Percentiles rank a stretch among this genome's conserved stretches.
Evolutionary conservation across 2,329 filamentous ascomycete species (phyloP).

Genomic region (Fusarium sp.): DNA sequence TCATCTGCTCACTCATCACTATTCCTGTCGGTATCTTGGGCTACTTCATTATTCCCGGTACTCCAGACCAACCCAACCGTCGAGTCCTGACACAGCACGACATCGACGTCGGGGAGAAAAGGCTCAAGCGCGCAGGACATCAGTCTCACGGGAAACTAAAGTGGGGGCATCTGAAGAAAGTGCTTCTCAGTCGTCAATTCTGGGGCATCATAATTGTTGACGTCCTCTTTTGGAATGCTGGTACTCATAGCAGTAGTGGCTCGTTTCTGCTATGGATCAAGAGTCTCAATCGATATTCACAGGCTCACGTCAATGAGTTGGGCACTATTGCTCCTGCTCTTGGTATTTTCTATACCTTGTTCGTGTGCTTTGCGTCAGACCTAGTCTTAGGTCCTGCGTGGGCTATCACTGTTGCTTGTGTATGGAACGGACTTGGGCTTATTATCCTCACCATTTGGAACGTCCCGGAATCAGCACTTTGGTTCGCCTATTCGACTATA

Average conservation of each 20-base stretch:
- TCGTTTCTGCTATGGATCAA: constrained; percentile 73
- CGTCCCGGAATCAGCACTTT: constrained; percentile 62
- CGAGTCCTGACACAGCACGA: constrained; percentile 64
- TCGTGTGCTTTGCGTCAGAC: constrained; percentile 70
- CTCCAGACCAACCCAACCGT: constrained; percentile 62
- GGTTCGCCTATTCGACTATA: constrained; percentile 59
- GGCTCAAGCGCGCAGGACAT: constrained; percentile 63
- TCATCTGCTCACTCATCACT: constrained; percentile 68
- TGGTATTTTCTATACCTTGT: constrained; percentile 70
- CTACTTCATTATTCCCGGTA: constrained; percentile 66
- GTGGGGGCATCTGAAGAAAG: constrained; percentile 49
- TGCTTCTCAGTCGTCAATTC: constrained; percentile 62
- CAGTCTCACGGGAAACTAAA: constrained; percentile 56
- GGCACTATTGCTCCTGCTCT: constrained; percentile 67
- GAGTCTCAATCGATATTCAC: constrained; percentile 64
- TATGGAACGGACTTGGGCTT: constrained; percentile 67
- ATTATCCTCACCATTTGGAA: constrained; percentile 70
- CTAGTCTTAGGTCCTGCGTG: constrained; percentile 67
- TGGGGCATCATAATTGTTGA: constrained; percentile 67
- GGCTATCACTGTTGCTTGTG: constrained; percentile 67
- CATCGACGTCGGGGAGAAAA: constrained; percentile 60
- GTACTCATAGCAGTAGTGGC: constrained; percentile 63
- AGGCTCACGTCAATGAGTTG: constrained; percentile 65
- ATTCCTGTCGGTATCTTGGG: constrained; percentile 68
- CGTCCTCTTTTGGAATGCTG: constrained; percentile 71